These are phyloP conservation scores for Lolium multiflorum DNA, from an alignment of 176 grass and related monocot species.

Conservation along the genomic window DNA sequence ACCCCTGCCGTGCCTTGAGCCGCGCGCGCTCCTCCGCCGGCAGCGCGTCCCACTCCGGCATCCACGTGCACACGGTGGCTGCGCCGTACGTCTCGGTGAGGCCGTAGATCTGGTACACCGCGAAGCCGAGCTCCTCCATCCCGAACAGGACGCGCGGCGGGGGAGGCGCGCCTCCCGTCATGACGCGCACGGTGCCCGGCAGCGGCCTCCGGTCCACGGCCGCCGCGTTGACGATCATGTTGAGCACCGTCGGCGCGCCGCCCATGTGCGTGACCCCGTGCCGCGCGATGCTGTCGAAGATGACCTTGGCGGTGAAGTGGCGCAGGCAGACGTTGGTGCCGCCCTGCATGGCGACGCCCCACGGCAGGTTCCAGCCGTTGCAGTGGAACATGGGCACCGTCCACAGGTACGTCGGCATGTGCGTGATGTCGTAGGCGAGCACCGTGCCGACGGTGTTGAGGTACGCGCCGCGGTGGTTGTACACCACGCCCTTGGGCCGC, in stretches of 20 bases:
- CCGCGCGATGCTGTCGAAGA: conserved; percentile 54
- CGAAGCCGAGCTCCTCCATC: conserved; percentile 58
- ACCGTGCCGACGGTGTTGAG: conserved; percentile 61
- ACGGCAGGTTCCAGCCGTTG: conserved; percentile 64
- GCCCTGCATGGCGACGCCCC: conserved; percentile 63
- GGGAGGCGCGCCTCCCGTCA: conserved; percentile 48
- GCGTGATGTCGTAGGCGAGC: conserved; percentile 52
- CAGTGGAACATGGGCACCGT: conserved; percentile 73
- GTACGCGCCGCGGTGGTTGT: conserved; percentile 68
- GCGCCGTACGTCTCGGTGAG: conserved; percentile 59
- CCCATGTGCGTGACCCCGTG: conserved; percentile 59
- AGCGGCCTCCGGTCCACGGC: conserved; percentile 11
- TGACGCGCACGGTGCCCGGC: conserved; percentile 39
- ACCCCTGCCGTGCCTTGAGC: conserved; percentile 54
- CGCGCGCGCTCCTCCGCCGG: conserved; percentile 37
- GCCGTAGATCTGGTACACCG: conserved; percentile 54
- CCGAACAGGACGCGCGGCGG: conserved; percentile 38
- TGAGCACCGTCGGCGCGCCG: conserved; percentile 57
- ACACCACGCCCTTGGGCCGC: conserved; percentile 56
- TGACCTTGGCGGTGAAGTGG: conserved; percentile 36
- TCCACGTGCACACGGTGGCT: conserved; percentile 51
- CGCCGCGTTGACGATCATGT: conserved; percentile 50
- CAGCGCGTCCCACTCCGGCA: conserved; percentile 65
- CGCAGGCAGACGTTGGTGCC: conserved; percentile 65
- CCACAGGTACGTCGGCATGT: conserved; percentile 56